Conservation (phyloP, 371 early-diverging fungal species). For the Apophysomyces ossiformis region DNA sequence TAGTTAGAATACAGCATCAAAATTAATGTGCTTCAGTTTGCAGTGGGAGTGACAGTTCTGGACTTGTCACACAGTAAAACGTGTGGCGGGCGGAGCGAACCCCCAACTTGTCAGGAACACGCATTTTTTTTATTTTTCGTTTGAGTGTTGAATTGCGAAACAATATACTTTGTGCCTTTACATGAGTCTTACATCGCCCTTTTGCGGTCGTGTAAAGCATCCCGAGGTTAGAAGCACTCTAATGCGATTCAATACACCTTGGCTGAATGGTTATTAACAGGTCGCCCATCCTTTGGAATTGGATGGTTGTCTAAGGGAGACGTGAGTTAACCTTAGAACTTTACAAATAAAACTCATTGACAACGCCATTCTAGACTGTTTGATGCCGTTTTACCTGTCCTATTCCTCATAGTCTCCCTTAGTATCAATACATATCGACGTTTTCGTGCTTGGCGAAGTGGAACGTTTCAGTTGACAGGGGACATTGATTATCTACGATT, state of each 20-base stretch:
- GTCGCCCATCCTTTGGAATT: conserved; percentile 25
- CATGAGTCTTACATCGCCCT: conserved; percentile 26
- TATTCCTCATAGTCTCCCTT: conserved; percentile 37
- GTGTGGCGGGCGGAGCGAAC: no score
- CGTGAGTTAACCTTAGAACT: conserved; percentile 19
- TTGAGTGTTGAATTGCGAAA: background rate
- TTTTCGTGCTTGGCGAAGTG: conserved; percentile 20
- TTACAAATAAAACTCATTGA: conserved; percentile 10
- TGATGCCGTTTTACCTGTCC: conserved; percentile 39
- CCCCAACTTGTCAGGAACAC: conserved; percentile 1
- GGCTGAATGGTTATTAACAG: conserved; percentile 8
- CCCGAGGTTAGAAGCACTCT: conserved; percentile 19
- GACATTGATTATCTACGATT: conserved; percentile 34
- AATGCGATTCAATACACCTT: background rate
- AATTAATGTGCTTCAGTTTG: no score
- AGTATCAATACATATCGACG: conserved; percentile 25
- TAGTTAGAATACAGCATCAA: no score
- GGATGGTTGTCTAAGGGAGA: conserved; percentile 42
- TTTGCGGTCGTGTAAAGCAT: conserved; percentile 37
- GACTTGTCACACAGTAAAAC: no score
- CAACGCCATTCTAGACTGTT: conserved; percentile 27
- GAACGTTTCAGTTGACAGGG: conserved; percentile 14
- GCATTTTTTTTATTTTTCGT: conserved; percentile 1
- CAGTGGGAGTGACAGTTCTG: no score
- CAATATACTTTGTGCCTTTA: background rate